These are phyloP conservation scores for Luffa acutangula DNA, from an alignment of 306 rosid genomes.

Conservation along the genomic window DNA sequence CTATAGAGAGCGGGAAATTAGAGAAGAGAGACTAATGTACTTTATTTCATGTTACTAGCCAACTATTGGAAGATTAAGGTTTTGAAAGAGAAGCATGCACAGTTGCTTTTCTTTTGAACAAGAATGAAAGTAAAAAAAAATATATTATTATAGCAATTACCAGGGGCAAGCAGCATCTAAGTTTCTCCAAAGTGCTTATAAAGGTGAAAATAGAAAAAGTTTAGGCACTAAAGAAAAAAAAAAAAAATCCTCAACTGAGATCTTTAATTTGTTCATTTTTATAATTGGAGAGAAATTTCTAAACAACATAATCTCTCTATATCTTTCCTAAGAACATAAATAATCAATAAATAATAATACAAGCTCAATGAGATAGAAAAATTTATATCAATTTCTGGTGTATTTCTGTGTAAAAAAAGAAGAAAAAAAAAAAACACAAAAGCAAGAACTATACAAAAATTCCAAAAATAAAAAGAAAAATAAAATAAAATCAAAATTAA, in stretches of 20 bases:
- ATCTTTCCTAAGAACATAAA: neutral
- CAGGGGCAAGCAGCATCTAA: neutral
- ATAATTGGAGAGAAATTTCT: neutral
- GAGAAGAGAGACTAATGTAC: neutral
- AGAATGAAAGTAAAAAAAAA: neutral
- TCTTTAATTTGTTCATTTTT: neutral
- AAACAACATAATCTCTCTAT: neutral
- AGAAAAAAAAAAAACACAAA: neutral
- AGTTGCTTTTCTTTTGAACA: neutral
- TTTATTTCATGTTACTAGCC: neutral
- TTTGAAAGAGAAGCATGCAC: neutral
- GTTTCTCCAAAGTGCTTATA: neutral
- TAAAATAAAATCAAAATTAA: neutral
- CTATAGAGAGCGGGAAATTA: neutral
- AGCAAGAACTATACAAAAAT: neutral
- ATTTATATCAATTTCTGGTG: neutral
- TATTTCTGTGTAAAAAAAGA: neutral
- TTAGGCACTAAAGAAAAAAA: neutral
- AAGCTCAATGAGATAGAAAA: neutral
- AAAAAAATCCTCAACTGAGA: neutral
- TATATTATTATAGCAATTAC: too few species aligned
- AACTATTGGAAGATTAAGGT: neutral
- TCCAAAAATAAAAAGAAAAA: neutral
- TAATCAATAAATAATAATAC: neutral
- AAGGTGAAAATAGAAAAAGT: neutral